Evolutionary conservation across 139 green algal species (phyloP), one percentile per base, ranked within the genome.

Genomic region (Microglena sp.): DNA sequence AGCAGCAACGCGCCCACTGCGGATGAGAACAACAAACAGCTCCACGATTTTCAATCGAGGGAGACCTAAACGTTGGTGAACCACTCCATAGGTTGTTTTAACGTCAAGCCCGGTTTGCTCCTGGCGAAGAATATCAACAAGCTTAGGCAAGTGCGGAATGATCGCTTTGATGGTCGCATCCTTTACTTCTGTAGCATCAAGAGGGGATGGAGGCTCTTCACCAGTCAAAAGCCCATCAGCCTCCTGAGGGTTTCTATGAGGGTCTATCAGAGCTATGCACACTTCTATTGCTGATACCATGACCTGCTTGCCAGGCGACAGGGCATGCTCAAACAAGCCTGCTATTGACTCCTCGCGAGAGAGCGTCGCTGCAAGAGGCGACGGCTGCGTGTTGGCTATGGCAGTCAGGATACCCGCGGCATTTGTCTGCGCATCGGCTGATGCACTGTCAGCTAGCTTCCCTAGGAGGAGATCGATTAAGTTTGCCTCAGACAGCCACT

Each of bases 361-460:
- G 11, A 96, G 72, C 53, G 79, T 79, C 5, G 57, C 54, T 1
- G 83, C 84, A 11, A 96, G 78, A 0, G 85, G 79, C 3, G 79
- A 90, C 1, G 75, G 73, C 65, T 88, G 82, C 1, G 80, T 82
- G 58, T 89, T 81, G 1, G 87, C 89, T 21, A 95, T 84, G 5
- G 86, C 81, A 6, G 82, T 81, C 33, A 96, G 74, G 59, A 96
- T 87, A 61, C 94, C 87, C 0, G 86, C 88, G 8, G 80, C 84
- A 54, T 96, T 95, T 43, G 77, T 64, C 60, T 91, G 84, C 29
- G 68, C 76, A 30, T 88, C 81, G 0, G 73, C 35, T 11, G 71
- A 69, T 40, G 66, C 35, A 18, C 74, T 64, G 8, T 60, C 33
- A 27, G 73, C 61, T 53, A 92, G 71, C 24, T 70, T 60, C 24